Conservation (phyloP, 352 stramenopile genomes). For the Globisporangium spinosum region DNA sequence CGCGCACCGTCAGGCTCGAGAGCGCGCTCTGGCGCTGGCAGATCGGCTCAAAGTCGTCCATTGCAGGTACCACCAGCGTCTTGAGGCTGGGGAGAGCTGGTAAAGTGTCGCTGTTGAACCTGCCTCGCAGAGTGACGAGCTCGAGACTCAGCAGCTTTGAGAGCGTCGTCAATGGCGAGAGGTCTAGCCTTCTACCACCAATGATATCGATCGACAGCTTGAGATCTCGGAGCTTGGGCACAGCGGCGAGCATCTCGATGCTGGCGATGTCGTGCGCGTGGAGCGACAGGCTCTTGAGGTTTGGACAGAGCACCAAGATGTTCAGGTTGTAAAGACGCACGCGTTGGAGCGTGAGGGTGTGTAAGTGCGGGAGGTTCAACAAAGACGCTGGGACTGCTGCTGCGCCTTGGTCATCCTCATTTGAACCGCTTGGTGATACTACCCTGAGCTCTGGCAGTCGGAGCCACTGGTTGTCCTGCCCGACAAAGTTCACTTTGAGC, state of each 20-base stretch:
- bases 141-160: neutral
- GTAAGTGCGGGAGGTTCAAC: neutral
- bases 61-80: neutral
- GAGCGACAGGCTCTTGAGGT: neutral
- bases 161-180: neutral
- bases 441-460: neutral
- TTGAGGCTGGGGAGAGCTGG: neutral
- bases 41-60: conserved; percentile 10
- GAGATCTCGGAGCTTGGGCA: neutral
- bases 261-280: neutral
- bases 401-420: neutral
- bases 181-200: neutral
- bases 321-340: neutral
- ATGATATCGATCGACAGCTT: conserved; percentile 5
- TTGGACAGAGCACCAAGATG: neutral
- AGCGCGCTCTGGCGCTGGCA: neutral
- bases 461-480: neutral
- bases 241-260: conserved; percentile 2
- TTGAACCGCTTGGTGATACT: neutral
- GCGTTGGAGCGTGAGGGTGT: conserved; percentile 1
- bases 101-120: neutral
- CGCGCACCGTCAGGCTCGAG: conserved; percentile 1
- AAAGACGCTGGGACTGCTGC: neutral
- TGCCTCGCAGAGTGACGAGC: neutral
- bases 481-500: conserved; percentile 7